Conservation (phyloP, 768 basidiomycete genomes). For the Lentinula boryana region DNA sequence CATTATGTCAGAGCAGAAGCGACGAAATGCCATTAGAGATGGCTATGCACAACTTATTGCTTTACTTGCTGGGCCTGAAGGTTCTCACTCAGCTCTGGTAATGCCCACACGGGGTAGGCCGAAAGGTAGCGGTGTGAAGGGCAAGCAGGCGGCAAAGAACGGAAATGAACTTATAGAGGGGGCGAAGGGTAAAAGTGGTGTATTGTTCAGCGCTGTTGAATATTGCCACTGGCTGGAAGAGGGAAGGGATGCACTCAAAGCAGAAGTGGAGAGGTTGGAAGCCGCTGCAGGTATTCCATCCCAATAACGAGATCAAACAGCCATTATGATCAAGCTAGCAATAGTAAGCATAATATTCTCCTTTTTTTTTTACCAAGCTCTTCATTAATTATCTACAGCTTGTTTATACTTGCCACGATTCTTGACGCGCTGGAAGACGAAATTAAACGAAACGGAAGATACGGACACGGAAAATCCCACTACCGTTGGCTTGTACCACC, state of each 20-base stretch:
- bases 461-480: background rate
- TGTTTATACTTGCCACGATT: background rate
- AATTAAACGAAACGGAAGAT: conserved; percentile 1
- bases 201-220: conserved; percentile 81
- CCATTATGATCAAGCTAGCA: background rate
- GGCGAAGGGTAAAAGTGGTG: conserved; percentile 83
- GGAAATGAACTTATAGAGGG: conserved; percentile 13
- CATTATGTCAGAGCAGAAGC: conserved; percentile 93
- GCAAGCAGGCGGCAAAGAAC: background rate
- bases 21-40: conserved; percentile 85
- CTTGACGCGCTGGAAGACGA: background rate
- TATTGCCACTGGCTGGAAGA: conserved; percentile 86
- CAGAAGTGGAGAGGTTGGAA: conserved; percentile 67
- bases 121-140: conserved; percentile 59
- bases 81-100: conserved; percentile 56
- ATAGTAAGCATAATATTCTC: background rate
- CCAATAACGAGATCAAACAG: background rate
- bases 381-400: background rate
- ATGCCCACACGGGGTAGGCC: conserved; percentile 77
- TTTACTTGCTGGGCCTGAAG: conserved; percentile 68
- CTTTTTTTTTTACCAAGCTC: background rate
- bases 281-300: conserved; percentile 16
- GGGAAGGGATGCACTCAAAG: conserved; percentile 61
- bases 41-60: conserved; percentile 84
- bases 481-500: conserved; percentile 1